Base-by-base conservation (phyloP, 1,284 basidiomycete genomes). In the Trichosporon faecale region DNA sequence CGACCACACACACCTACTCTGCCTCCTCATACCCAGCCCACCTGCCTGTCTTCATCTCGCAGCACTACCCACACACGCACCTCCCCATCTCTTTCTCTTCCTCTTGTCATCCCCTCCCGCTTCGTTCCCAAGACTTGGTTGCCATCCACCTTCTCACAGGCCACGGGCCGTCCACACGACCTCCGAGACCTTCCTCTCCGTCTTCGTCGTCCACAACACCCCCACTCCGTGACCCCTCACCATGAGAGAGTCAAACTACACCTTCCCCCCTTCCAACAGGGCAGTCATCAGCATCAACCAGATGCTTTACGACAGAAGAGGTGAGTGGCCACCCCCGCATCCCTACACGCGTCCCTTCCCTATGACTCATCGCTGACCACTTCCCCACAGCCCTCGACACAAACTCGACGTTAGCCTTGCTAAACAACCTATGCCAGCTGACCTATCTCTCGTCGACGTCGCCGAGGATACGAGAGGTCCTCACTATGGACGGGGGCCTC, bases 181-280 rank as follows among this genome's bases (percentile, higher is more conserved):
- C 60, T 52, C 57, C 25, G 37, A 67, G 52, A 61, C 35, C 25
- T n/a, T 44, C 12, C 55, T 44, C 35, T 44, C 60, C 35, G 37
- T 40, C 66, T 37, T 57, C 31, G 18, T 35, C 25, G 35, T 31
- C 66, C n/a, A 23, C 33, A 11, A 9, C 52, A n/a, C 23, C 25
- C 31, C 33, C 27, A 63, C 44, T 14, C 31, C 67, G 46, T 44
- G 21, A 52, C 44, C 31, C 1, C 46, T 29, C 16, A 68, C 49
- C 64, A 98, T 99, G 96, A 89, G 96, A 78, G 95, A 99, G 84
- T 93, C 93, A 79, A 98, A 97, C 88, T 95, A 96, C 85, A 91
- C 91, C 68, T 96, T 96, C 85, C 94, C 95, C 31, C 89, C 90
- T 61, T 94, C 96, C 86, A 97, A 97, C 86, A 89, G 94, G 85